Evolutionary conservation across 352 stramenopile species (phyloP), one percentile per base, ranked within the genome.

Genomic region (Globisporangium sylvaticum): DNA sequence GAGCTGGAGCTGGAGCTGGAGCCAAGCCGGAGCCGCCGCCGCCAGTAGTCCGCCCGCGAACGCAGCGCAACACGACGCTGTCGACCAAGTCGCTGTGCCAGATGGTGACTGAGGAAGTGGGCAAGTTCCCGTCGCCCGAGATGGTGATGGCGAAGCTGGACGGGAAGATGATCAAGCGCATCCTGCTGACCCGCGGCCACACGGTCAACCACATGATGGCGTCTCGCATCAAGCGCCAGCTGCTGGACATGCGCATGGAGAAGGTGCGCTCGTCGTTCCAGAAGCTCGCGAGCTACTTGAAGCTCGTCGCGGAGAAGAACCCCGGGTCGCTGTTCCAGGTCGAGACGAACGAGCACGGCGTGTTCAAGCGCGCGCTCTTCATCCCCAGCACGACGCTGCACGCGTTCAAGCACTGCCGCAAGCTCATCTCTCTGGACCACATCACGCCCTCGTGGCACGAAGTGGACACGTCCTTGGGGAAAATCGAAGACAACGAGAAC

Each of bases 181-280:
- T 93, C 54, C 39, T 93, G 22, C 65, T 93, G 42, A 78, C 77
- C 42, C 83, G 83, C 18, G 84, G 84, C n/a, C 81, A 91, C 61
- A 81, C 81, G 9, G 84, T 93, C 52, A 92, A 93, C 64, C 80
- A 91, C 70, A 92, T 92, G 83, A 93, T 90, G 83, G 77, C 85
- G 60, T 93, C 85, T 29, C 77, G 85, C n/a, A 88, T 92, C 67
- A 91, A 91, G 66, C 66, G 84, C 31, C 80, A 89, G 61, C 73
- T 93, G 31, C 80, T 89, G 56, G 81, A 90, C 46, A 76, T 77
- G 42, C 74, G 82, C 27, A 70, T 91, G 48, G 70, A 69, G 25
- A 81, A 82, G 63, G 80, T 91, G 20, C 81, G 83, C 18, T 64
- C 65, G 52, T 90, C 83, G 34, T 93, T 91, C 65, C 85, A 91